Conservation (phyloP, 2,329 filamentous ascomycete species). For the Juglanconis juglandina region DNA sequence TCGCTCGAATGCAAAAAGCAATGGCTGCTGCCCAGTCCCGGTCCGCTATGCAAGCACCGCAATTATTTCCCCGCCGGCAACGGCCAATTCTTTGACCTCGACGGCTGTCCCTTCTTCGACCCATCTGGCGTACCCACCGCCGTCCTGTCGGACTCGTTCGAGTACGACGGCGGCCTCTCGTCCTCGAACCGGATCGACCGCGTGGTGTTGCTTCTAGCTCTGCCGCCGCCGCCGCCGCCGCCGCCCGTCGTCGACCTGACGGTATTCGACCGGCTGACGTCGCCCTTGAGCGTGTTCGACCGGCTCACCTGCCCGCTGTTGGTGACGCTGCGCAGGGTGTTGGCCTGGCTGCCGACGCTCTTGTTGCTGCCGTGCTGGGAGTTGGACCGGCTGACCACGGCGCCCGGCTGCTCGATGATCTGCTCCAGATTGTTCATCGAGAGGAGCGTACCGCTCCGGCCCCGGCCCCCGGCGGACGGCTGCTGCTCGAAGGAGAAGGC, state of each 20-base stretch:
- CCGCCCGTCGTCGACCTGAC: conserved; percentile 6
- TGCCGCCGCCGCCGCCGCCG: neutral
- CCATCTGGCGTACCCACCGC: conserved; percentile 8
- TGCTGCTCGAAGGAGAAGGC: conserved; percentile 17
- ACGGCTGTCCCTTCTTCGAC: neutral
- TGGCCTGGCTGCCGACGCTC: conserved; percentile 11
- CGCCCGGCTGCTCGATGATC: neutral
- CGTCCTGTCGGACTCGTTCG: conserved; percentile 12
- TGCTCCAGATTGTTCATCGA: conserved; percentile 28
- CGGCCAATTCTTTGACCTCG: neutral
- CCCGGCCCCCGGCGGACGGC: neutral
- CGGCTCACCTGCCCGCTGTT: conserved; percentile 5
- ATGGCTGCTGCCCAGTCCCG: too few species aligned
- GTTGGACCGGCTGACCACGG: neutral
- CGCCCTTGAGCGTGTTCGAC: conserved; percentile 5
- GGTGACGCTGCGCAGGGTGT: conserved; percentile 3
- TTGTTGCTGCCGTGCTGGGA: conserved; percentile 1
- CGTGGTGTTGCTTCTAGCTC: conserved; percentile 3
- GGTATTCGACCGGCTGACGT: conserved; percentile 12
- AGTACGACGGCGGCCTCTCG: conserved; percentile 13
- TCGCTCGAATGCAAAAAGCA: neutral
- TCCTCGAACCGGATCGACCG: conserved; percentile 11
- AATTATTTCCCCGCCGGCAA: neutral
- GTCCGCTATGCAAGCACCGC: neutral
- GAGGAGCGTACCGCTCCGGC: conserved; percentile 20